Evolutionary conservation across 768 basidiomycete genomes (phyloP).

Genomic region (Termitomyces sp.): DNA sequence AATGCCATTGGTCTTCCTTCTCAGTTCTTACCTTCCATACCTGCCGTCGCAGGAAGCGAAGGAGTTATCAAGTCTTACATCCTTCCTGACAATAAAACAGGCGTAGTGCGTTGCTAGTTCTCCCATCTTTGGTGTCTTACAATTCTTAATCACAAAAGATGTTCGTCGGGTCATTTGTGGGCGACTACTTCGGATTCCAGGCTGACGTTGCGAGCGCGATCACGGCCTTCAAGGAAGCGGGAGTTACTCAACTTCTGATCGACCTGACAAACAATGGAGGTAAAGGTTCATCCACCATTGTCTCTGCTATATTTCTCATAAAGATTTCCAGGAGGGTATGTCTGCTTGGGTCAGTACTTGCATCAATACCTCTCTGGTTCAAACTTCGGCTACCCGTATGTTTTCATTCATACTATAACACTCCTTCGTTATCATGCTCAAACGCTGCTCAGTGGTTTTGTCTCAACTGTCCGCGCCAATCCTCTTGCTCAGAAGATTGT

Average conservation of each 20-base stretch:
- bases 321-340: slow-evolving; percentile 44
- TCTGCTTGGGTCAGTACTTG: slow-evolving; percentile 60
- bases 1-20: slow-evolving; percentile 42
- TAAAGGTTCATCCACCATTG: slow-evolving; percentile 16
- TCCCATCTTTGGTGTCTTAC: background rate
- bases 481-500: slow-evolving; percentile 58
- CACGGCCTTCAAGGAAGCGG: slow-evolving; percentile 39
- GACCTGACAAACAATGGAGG: slow-evolving; percentile 65
- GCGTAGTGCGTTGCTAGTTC: slow-evolving; percentile 41
- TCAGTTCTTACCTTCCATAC: slow-evolving; percentile 43
- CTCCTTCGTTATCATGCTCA: background rate
- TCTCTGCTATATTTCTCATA: background rate
- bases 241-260: slow-evolving; percentile 48
- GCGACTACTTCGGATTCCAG: slow-evolving; percentile 51
- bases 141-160: slow-evolving; percentile 31
- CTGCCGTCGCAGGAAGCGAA: slow-evolving; percentile 39
- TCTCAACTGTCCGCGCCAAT: slow-evolving; percentile 50
- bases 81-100: slow-evolving; percentile 51
- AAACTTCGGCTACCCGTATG: slow-evolving; percentile 48
- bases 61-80: slow-evolving; percentile 56
- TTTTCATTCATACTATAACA: slow-evolving; percentile 5
- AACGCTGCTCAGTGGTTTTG: slow-evolving; percentile 43
- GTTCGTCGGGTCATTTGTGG: slow-evolving; percentile 57
- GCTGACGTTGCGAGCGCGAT: slow-evolving; percentile 43
- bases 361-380: slow-evolving; percentile 53